A percentile compares a stretch with the other conserved stretches of the same genome.
Evolutionary conservation across 495 filamentous ascomycete species (phyloP).

Genomic region (Diplogelasinospora grovesii): DNA sequence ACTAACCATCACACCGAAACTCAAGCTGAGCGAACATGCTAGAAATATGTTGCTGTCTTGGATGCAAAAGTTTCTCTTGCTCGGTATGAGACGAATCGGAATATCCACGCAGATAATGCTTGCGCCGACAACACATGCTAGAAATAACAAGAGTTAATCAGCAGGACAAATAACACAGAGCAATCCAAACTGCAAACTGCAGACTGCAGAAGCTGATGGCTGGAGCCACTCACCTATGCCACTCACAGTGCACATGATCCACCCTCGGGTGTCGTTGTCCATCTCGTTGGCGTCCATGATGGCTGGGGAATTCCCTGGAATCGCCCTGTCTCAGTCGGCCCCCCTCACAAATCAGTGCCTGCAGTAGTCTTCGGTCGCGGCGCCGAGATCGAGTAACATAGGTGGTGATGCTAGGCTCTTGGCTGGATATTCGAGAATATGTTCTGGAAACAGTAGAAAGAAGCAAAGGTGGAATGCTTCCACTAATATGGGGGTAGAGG

Average conservation of each 20-base stretch:
- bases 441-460: too few relatives aligned
- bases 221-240: conserved; percentile 54
- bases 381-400: too few relatives aligned
- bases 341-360: too few relatives aligned
- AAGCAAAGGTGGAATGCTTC: too few relatives aligned
- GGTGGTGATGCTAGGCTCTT: too few relatives aligned
- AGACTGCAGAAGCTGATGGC: too few relatives aligned
- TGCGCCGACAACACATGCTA: conserved; percentile 77
- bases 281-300: conserved; percentile 35
- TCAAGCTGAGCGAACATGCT: conserved; percentile 80
- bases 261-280: conserved; percentile 83
- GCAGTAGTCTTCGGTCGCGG: too few relatives aligned
- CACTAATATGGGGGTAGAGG: too few relatives aligned
- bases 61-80: conserved; percentile 73
- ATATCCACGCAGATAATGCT: conserved; percentile 82
- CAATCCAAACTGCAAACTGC: too few relatives aligned
- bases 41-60: conserved; percentile 84
- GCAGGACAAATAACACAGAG: not conserved
- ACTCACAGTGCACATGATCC: conserved; percentile 84
- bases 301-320: not conserved
- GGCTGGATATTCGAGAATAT: too few relatives aligned
- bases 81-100: conserved; percentile 61
- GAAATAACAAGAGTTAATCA: conserved; percentile 2
- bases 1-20: conserved; percentile 94
- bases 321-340: too few relatives aligned